Evolutionary conservation across 2,329 filamentous ascomycete genomes (phyloP), one percentile per base, ranked within the genome.

Genomic region (Calonectria pseudoreteaudii): DNA sequence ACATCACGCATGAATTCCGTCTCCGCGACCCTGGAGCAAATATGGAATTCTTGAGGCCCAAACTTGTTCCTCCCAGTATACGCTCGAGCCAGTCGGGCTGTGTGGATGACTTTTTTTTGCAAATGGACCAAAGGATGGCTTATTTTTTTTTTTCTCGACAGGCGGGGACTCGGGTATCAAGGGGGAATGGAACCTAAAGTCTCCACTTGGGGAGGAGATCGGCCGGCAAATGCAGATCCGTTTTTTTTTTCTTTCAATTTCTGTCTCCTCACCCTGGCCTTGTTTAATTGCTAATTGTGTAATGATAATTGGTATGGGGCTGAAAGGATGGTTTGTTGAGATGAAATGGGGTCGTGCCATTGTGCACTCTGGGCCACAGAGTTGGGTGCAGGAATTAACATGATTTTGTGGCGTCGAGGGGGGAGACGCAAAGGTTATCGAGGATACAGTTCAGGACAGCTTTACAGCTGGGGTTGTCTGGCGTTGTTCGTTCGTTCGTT

Each of bases 121-220:
- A 8, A 58, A 41, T 28, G 36, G 56, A 36, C 36, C 23, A 41
- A 41, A 7, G 56, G 56, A 26, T 28, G 56, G 52, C 50, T 60
- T 38, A 28, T 28, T 62, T 62, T 41, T 62, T 36, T 30, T 62
- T 7, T 30, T 41, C 14, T 41, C 20, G 28, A 31, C 8, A 16
- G 34, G 34, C 34, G 56, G 56, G 56, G 34, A 62, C 56, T 62
- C 56, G 56, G 66, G 89, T 82, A 71, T 85, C 83, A 70, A 89
- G 56, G 34, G 53, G 56, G 56, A 41, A 62, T 62, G 56, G 56
- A 62, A 62, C 56, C 56, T 36, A 62, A 62, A 62, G 56, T 62
- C 56, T 20, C 56, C 56, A 62, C 56, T 26, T 30, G 5, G 10
- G 44, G 56, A n/a, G 56, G 36, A 26, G 52, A 62, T 62, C 56